Conservation (phyloP, 306 rosid species). For the Castanopsis chinensis region DNA sequence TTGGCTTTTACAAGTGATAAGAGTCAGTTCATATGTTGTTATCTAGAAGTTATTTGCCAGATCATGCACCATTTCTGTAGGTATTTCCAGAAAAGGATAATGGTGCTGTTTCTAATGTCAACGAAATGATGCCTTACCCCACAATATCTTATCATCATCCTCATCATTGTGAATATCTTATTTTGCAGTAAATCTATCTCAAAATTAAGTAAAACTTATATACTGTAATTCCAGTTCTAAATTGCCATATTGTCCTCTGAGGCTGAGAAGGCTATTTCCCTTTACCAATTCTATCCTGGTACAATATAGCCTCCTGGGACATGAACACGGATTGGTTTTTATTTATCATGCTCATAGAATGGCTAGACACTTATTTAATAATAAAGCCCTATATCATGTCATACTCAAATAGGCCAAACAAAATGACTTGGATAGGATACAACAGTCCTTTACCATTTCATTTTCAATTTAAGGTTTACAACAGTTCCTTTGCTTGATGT, state of each 20-base stretch:
- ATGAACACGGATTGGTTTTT: not conserved
- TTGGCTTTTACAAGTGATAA: not conserved
- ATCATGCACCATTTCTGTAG: not conserved
- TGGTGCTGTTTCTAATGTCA: not conserved
- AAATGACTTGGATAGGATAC: not conserved
- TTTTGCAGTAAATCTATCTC: not conserved
- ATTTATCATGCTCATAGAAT: not conserved
- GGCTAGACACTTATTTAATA: not conserved
- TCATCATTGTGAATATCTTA: not conserved
- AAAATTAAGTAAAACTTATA: not conserved
- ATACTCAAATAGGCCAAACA: conserved; percentile 2
- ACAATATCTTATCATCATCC: not conserved
- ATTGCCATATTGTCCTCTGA: not conserved
- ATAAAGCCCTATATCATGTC: not conserved
- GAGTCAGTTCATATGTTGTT: not conserved
- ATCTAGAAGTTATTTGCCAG: not conserved
- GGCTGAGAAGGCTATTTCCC: not conserved
- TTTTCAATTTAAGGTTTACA: not conserved
- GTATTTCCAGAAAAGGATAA: not conserved
- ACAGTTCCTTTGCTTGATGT: not conserved
- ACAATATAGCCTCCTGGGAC: not conserved
- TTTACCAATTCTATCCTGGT: not conserved
- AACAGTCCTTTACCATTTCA: not conserved
- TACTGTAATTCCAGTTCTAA: not conserved
- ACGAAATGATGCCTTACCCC: not conserved